phyloP scores from a whole-genome alignment of 2,329 filamentous ascomycete species.

The Monosporascus sp. region DNA sequence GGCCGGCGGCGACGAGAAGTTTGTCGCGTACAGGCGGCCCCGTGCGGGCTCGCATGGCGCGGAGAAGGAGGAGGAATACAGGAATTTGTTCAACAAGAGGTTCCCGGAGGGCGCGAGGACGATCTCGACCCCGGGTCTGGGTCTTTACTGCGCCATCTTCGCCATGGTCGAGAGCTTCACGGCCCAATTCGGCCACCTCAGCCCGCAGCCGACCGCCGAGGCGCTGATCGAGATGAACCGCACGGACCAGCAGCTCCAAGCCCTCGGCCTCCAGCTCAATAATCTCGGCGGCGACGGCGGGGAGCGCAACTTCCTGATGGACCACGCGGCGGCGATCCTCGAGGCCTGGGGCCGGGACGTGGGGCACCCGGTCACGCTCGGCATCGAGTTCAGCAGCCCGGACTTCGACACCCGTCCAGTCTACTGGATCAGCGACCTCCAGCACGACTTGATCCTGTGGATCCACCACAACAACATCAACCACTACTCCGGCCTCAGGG shows the following conservation, averaged over 20 bases:
- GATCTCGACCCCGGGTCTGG: not conserved
- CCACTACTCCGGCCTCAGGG: not conserved
- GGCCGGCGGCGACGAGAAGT: not conserved
- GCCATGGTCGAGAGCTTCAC: not conserved
- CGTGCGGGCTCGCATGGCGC: no score
- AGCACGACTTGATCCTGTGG: not conserved
- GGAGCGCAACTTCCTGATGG: not conserved
- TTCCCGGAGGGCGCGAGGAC: no score
- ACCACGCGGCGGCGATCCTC: not conserved
- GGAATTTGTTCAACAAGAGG: no score
- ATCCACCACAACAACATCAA: not conserved
- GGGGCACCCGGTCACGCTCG: not conserved
- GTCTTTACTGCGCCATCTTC: not conserved
- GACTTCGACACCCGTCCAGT: not conserved
- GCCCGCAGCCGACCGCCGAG: not conserved
- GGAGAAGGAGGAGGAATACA: no score
- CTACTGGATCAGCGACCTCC: not conserved
- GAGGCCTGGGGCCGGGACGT: not conserved
- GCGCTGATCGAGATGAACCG: not conserved
- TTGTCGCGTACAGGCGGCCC: not conserved
- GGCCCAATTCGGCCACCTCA: not conserved
- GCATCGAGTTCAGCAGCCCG: not conserved
- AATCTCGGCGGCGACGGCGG: not conserved
- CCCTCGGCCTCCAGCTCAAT: not conserved
- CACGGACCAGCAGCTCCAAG: not conserved